These are phyloP conservation scores for Coemansia sp. DNA, from an alignment of 192 early-diverging fungal genomes.

Conservation along the genomic window DNA sequence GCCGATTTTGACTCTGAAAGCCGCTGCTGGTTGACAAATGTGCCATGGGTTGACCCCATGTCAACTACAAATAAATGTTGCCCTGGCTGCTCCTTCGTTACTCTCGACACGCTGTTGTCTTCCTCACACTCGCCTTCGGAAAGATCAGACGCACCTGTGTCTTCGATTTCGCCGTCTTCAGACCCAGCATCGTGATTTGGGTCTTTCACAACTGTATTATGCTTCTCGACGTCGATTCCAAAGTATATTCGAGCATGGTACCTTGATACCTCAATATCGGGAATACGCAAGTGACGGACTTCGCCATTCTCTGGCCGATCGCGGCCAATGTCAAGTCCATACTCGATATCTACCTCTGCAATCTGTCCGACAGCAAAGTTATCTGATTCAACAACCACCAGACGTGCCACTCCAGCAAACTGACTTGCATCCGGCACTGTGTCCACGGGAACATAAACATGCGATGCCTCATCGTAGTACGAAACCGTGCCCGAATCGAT, in stretches of 20 bases:
- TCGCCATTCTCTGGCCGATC: constrained; percentile 53
- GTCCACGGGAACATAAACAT: constrained; percentile 53
- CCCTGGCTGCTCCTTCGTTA: background rate
- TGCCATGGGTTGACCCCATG: constrained; percentile 74
- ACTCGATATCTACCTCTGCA: constrained; percentile 56
- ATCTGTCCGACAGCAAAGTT: constrained; percentile 44
- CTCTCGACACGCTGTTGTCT: background rate
- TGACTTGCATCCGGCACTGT: background rate
- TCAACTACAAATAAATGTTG: constrained; percentile 56
- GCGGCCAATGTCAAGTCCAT: constrained; percentile 58
- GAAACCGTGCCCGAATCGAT: constrained; percentile 50
- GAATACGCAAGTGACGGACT: constrained; percentile 55
- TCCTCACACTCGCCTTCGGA: constrained; percentile 26
- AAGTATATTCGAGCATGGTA: constrained; percentile 61
- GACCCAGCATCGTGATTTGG: constrained; percentile 8
- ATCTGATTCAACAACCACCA: constrained; percentile 61
- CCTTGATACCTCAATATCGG: constrained; percentile 63
- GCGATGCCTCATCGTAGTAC: constrained; percentile 52
- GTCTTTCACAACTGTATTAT: constrained; percentile 1
- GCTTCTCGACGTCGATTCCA: constrained; percentile 15
- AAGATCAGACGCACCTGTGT: background rate
- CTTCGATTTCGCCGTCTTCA: constrained; percentile 40
- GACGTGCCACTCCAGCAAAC: constrained; percentile 39
- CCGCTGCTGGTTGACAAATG: constrained; percentile 65
- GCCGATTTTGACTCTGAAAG: constrained; percentile 63